phyloP scores from a whole-genome alignment of 2,329 filamentous ascomycete species.

The Diaporthe aspalathi region DNA sequence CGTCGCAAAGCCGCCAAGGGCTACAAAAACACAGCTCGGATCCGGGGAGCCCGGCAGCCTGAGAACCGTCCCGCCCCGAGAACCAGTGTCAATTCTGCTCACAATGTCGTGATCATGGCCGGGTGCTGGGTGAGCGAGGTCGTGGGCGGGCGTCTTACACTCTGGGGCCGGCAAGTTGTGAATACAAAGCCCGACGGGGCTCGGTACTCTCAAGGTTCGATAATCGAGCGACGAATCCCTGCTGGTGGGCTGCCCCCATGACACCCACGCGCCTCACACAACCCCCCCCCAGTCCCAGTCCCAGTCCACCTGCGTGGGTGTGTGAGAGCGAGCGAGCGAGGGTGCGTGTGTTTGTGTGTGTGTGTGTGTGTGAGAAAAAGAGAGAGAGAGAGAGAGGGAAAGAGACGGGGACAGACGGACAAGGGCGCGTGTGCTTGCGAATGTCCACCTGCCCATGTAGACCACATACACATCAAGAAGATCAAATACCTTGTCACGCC shows the following conservation, averaged over 20 bases:
- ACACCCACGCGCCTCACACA: conserved; percentile 35
- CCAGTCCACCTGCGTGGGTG: conserved; percentile 18
- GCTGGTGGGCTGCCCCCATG: conserved; percentile 31
- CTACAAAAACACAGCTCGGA: conserved; percentile 9
- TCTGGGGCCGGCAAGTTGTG: conserved; percentile 15
- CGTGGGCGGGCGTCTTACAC: conserved; percentile 24
- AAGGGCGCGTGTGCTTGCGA: background rate
- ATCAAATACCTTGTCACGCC: background rate
- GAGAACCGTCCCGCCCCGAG: background rate
- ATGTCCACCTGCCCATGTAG: background rate
- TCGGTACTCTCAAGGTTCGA: conserved; percentile 27
- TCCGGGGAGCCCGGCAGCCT: background rate
- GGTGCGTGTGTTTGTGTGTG: too few relatives aligned
- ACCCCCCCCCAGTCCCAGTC: background rate
- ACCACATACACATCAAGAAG: background rate
- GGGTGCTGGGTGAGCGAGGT: background rate
- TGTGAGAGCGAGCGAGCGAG: background rate
- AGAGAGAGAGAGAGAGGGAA: background rate
- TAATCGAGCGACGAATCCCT: conserved; percentile 27
- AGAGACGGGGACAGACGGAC: background rate
- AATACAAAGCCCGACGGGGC: background rate
- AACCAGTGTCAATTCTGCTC: conserved; percentile 21
- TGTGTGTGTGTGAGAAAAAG: too few relatives aligned
- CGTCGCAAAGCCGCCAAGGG: conserved; percentile 1
- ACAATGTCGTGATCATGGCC: conserved; percentile 14